Evolutionary conservation across 805 yeast species (phyloP), one percentile per base, ranked within the genome.

Genomic region (Groenewaldozyma tartarivorans): DNA sequence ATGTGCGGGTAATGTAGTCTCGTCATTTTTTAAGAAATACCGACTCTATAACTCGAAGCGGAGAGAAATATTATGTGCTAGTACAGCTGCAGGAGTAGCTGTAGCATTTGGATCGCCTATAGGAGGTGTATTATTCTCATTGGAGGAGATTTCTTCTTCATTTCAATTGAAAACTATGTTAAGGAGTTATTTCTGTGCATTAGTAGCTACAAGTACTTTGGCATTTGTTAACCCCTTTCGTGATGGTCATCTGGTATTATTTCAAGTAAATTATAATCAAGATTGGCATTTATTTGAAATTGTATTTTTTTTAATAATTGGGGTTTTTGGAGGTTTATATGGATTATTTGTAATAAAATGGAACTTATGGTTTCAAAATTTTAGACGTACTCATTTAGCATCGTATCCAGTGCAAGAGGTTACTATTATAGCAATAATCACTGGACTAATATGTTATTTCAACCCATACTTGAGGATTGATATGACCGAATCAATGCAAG

Each of bases 41-140:
- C 57, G 63, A 13, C 45, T 41, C 40, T 63, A 57, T 46, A 55
- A 58, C 30, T 45, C 63, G 38, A 54, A 62, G 47, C 53, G 57
- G 47, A 47, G 68, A 20, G 88, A 82, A 47, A 74, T 81, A 40
- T 63, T 92, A 40, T 78, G 90, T 1, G 96, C 98, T 0, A 81
- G 95, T 3, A 74, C 96, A 6, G 97, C 96, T 2, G 95, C 98
- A 1, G 99, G 99, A 40, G 97, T 92, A 5, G 97, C 97, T 0
- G 97, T 92, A 5, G 98, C 97, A 0, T 92, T 92, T 66, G 97
- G 95, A 0, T 76, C 88, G 9, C 98, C 98, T 0, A 86, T 90
- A 66, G 99, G 99, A 26, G 99, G 99, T 13, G 97, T 92, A 1
- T 62, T 92, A 31, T 92, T 94, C 58, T 78, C 94, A 9, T 72